A percentile compares a stretch with the other conserved stretches of the same genome.
Conservation (phyloP, 2,329 filamentous ascomycete genomes). For the Purpureocillium lavendulum region DNA sequence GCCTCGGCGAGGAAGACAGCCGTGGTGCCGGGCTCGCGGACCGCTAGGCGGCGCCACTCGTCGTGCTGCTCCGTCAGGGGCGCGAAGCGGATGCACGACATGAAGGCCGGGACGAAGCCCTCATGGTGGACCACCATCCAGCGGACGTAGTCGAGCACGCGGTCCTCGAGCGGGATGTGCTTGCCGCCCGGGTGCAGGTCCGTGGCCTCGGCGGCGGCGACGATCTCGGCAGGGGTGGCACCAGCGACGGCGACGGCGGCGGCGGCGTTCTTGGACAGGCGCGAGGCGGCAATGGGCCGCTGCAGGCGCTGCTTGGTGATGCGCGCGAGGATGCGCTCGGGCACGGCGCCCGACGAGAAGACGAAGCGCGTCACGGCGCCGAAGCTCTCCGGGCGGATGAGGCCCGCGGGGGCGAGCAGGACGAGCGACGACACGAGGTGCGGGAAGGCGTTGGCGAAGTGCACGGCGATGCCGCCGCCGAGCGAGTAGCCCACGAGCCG, state of each 20-base stretch:
- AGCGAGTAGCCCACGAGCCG: conserved; percentile 72
- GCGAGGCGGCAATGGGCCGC: conserved; percentile 35
- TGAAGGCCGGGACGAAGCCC: conserved; percentile 53
- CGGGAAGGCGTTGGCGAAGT: conserved; percentile 68
- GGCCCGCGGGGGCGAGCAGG: conserved; percentile 69
- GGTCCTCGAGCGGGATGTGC: conserved; percentile 31
- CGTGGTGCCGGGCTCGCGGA: conserved; percentile 32
- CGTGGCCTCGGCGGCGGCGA: conserved; percentile 33
- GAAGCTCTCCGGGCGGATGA: conserved; percentile 53
- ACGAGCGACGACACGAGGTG: conserved; percentile 60
- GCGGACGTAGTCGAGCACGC: conserved; percentile 42
- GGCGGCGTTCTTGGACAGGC: conserved; percentile 16
- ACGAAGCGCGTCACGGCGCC: conserved; percentile 39
- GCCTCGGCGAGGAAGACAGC: conserved; percentile 42
- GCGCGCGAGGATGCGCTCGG: conserved; percentile 39
- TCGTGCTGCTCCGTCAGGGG: conserved; percentile 45
- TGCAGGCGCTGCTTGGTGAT: conserved; percentile 41
- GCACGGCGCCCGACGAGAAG: conserved; percentile 47
- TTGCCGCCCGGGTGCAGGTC: conserved; percentile 9
- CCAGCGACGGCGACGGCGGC: conserved; percentile 11
- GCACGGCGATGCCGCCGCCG: conserved; percentile 68
- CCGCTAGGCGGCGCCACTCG: conserved; percentile 38
- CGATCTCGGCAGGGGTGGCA: too few species aligned
- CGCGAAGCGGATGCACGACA: conserved; percentile 46
- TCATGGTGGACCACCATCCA: conserved; percentile 50